phyloP scores from a whole-genome alignment of 345 rosid species.

The Gossypium anomalum region DNA sequence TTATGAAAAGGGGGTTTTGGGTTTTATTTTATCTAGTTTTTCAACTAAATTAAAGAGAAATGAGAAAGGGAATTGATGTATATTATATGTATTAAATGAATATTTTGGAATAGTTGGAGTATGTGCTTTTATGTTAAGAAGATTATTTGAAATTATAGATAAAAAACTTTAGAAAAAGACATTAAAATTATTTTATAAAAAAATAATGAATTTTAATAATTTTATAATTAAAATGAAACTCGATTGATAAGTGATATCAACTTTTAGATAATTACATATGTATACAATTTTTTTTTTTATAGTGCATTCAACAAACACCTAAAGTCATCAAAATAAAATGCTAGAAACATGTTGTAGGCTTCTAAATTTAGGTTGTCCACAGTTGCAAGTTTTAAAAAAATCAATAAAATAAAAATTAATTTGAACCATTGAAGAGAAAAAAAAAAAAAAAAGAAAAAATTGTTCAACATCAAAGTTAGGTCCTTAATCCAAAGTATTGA shows the following conservation, averaged over 20 bases:
- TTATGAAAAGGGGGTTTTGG: neutral
- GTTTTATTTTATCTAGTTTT: neutral
- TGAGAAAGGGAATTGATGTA: too few relatives aligned
- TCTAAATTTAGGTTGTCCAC: slow-evolving; percentile 4
- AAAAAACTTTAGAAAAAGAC: too few relatives aligned
- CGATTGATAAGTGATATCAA: too few relatives aligned
- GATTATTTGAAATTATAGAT: too few relatives aligned
- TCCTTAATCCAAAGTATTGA: neutral
- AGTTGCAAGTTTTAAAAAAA: slow-evolving; percentile 7
- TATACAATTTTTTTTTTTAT: neutral
- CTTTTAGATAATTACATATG: too few relatives aligned
- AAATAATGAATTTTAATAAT: too few relatives aligned
- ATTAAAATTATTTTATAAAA: too few relatives aligned
- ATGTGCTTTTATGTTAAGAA: too few relatives aligned
- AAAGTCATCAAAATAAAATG: slow-evolving; percentile 13
- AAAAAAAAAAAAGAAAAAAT: neutral
- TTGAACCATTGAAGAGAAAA: neutral
- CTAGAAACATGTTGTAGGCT: neutral
- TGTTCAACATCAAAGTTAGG: slow-evolving; percentile 17
- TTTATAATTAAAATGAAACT: too few relatives aligned
- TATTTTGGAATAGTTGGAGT: too few relatives aligned
- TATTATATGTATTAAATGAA: too few relatives aligned
- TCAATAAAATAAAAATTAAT: neutral
- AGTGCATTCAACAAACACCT: neutral
- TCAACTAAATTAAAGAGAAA: neutral